A percentile compares a stretch with the other conserved stretches of the same genome.
Evolutionary conservation across 352 stramenopile species (phyloP).

Genomic region (Globisporangium alternatum): DNA sequence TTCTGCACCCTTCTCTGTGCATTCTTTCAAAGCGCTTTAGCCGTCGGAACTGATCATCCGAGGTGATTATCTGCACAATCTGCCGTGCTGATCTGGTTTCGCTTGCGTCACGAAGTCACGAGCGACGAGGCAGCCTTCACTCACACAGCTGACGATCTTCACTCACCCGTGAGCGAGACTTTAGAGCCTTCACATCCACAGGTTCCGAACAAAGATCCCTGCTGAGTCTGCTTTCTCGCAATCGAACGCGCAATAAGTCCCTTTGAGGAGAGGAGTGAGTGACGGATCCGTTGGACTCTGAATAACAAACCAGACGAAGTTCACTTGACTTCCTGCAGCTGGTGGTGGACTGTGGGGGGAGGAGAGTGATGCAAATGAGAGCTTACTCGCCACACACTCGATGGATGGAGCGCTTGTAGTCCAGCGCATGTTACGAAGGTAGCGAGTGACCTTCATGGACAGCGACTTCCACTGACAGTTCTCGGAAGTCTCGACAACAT

Average conservation of each 20-base stretch:
- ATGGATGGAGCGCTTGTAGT: too few species aligned
- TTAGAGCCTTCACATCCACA: not conserved
- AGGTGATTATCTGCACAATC: not conserved
- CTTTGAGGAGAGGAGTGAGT: not conserved
- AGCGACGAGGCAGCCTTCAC: not conserved
- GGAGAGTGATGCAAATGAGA: not conserved
- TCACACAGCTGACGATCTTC: not conserved
- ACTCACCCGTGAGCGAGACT: not conserved
- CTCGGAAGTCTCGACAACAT: too few species aligned
- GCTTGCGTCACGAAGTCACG: not conserved
- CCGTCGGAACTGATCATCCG: not conserved
- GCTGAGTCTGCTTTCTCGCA: not conserved
- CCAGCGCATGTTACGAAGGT: too few species aligned
- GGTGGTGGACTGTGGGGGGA: not conserved
- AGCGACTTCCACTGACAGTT: too few species aligned
- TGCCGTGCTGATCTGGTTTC: not conserved
- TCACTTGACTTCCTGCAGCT: not conserved
- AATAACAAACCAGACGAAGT: not conserved
- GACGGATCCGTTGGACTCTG: not conserved
- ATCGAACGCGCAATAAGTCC: not conserved
- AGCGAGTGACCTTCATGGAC: too few species aligned
- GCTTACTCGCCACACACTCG: not conserved
- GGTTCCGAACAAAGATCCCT: not conserved
- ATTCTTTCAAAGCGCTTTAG: not conserved
- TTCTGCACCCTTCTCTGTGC: constrained; percentile 5